Evolutionary conservation across 345 rosid genomes (phyloP), one percentile per base, ranked within the genome.

Genomic region (Pugionium dolabratum): DNA sequence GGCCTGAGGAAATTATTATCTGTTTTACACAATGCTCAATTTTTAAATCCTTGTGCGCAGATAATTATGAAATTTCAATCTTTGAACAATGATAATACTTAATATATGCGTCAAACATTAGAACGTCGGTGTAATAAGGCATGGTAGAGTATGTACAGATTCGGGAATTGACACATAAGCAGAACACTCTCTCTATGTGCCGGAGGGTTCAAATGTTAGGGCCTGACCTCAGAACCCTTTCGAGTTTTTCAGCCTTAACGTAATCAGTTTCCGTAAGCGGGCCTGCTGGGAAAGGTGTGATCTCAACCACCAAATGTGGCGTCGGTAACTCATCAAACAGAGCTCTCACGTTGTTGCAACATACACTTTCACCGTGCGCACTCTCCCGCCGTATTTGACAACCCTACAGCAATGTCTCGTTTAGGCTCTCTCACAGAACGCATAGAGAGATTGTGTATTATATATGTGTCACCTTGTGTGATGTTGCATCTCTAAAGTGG

Each of bases 311-410:
- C 59, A 93, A 50, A 62, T 93, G 98, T 37, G 97, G 98, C 2
- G 98, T 87, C 0, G 97, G 98, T 51, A 93, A 88, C 77, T 93
- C 98, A 62, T 93, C 98, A 63, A 93, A 93, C 41, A 93, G 51
- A 72, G 98, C 97, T 75, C 98, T 85, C 40, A 93, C 97, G 8
- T 93, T 93, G 80, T 93, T 86, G 87, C 96, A 93, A 82, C 98
- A 93, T 2, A 93, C 97, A 33, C 94, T 90, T 75, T 90, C 91
- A 4, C 98, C 96, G 18, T 93, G 98, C 26, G 98, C 98, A 69
- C 84, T 90, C 82, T 88, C 94, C 75, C 97, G 75, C 70, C 98
- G 81, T 36, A 93, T 90, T 76, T 93, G 98, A 76, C 98, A 93
- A 10, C 98, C 98, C 97, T 93, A 65, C 66, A 78, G 9, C 7